These are phyloP conservation scores for Paratrypanosoma confusum DNA, from an alignment of 208 protist genomes.

Conservation along the genomic window DNA sequence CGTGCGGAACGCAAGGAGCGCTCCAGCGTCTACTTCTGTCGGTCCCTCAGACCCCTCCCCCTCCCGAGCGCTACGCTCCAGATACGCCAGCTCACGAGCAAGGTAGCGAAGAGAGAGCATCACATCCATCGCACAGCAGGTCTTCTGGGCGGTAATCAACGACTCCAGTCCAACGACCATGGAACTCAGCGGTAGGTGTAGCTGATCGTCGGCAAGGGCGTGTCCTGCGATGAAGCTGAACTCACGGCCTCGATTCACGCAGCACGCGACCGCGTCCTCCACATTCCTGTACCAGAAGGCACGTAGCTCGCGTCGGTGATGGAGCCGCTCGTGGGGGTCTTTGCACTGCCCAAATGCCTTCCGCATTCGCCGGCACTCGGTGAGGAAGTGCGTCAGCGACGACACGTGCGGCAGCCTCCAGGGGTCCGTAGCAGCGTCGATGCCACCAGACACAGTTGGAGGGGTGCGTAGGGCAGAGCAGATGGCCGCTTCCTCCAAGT, in stretches of 20 bases:
- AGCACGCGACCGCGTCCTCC: constrained; percentile 47
- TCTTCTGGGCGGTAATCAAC: constrained; percentile 17
- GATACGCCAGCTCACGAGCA: constrained; percentile 30
- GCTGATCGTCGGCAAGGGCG: constrained; percentile 39
- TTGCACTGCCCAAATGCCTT: constrained; percentile 19
- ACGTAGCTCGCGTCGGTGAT: constrained; percentile 22
- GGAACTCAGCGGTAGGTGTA: constrained; percentile 31
- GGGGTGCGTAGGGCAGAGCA: background rate
- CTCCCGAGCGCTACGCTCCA: constrained; percentile 10
- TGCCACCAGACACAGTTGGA: background rate
- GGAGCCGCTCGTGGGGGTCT: constrained; percentile 18
- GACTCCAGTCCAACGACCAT: constrained; percentile 19
- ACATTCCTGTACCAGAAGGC: constrained; percentile 44
- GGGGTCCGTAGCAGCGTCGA: background rate
- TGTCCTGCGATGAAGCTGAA: constrained; percentile 54
- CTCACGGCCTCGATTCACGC: constrained; percentile 33
- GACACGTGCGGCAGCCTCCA: background rate
- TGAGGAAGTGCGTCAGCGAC: constrained; percentile 54
- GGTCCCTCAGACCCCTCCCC: no score
- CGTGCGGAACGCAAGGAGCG: no score
- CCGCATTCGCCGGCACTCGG: constrained; percentile 34
- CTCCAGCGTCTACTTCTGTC: no score
- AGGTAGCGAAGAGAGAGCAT: constrained; percentile 52
- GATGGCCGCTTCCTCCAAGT: constrained; percentile 7
- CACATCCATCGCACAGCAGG: constrained; percentile 29